Percentiles rank a stretch among this genome's conserved stretches.
Evolutionary conservation across 2,329 filamentous ascomycete species (phyloP).

Genomic region (Grosmannia clavigera): DNA sequence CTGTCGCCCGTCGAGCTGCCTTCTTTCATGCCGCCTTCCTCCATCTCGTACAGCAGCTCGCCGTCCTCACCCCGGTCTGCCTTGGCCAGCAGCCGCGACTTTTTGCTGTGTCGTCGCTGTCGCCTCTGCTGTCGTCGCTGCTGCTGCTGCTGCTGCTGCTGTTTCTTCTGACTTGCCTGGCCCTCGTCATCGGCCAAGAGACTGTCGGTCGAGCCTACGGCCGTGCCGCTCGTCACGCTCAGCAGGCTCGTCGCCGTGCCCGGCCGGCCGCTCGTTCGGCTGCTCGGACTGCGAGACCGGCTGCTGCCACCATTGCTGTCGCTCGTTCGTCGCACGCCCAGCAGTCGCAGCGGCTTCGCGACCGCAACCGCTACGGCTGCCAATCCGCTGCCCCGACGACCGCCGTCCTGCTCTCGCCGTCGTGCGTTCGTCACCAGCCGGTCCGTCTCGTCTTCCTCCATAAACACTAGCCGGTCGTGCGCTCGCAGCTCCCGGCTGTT

Average conservation of each 20-base stretch:
- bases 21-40: slow-evolving; percentile 61
- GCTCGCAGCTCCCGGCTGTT: slow-evolving; percentile 58
- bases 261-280: background rate
- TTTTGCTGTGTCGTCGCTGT: slow-evolving; percentile 39
- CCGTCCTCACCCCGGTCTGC: slow-evolving; percentile 55
- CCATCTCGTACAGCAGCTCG: slow-evolving; percentile 80
- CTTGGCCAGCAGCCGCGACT: slow-evolving; percentile 37
- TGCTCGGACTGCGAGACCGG: slow-evolving; percentile 18
- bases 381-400: slow-evolving; percentile 36
- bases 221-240: background rate
- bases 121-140: slow-evolving; percentile 34
- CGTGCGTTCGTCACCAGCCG: slow-evolving; percentile 43
- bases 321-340: slow-evolving; percentile 24
- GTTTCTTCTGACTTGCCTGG: background rate
- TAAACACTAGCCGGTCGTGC: slow-evolving; percentile 57
- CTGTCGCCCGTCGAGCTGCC: slow-evolving; percentile 49
- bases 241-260: background rate
- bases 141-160: slow-evolving; percentile 18
- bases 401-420: slow-evolving; percentile 33
- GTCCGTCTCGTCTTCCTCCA: slow-evolving; percentile 64
- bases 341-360: slow-evolving; percentile 30
- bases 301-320: background rate
- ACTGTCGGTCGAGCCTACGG: slow-evolving; percentile 2
- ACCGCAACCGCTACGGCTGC: slow-evolving; percentile 30
- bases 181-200: background rate